These are phyloP conservation scores for Psilocybe cubensis DNA, from an alignment of 768 basidiomycete genomes.

Conservation along the genomic window DNA sequence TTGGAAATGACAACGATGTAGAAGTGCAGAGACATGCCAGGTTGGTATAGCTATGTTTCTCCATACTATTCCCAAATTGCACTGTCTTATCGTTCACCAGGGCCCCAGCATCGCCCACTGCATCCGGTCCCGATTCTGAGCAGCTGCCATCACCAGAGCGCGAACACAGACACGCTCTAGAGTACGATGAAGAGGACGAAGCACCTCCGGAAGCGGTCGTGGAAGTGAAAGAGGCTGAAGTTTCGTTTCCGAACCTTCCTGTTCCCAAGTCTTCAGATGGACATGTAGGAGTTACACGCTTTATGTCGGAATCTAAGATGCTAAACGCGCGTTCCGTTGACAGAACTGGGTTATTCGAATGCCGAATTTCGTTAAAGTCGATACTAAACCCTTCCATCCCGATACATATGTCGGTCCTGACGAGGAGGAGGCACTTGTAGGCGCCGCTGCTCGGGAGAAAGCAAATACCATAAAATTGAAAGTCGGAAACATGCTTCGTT, in stretches of 20 bases:
- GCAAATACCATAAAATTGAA: slow-evolving; percentile 86
- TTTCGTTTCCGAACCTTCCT: slow-evolving; percentile 87
- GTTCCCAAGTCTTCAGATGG: slow-evolving; percentile 81
- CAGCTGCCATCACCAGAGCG: slow-evolving; percentile 61
- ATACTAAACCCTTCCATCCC: slow-evolving; percentile 88
- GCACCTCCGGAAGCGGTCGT: slow-evolving; percentile 57
- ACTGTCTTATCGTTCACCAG: slow-evolving; percentile 13
- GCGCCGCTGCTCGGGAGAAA: slow-evolving; percentile 70
- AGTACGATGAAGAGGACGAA: slow-evolving; percentile 85
- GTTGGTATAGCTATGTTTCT: slow-evolving; percentile 38
- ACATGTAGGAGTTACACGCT: slow-evolving; percentile 54
- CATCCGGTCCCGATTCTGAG: slow-evolving; percentile 66
- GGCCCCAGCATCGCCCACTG: slow-evolving; percentile 44
- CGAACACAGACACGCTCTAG: slow-evolving; percentile 70
- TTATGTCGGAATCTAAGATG: slow-evolving; percentile 2
- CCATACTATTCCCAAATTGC: slow-evolving; percentile 9
- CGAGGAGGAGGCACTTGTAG: slow-evolving; percentile 60
- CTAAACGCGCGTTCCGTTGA: slow-evolving; percentile 1
- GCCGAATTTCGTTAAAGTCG: slow-evolving; percentile 92
- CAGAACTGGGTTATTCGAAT: slow-evolving; percentile 92
- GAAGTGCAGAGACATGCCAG: slow-evolving; percentile 52
- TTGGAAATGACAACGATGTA: slow-evolving; percentile 70
- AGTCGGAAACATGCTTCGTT: slow-evolving; percentile 93
- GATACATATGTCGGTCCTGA: slow-evolving; percentile 85
- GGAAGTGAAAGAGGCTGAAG: slow-evolving; percentile 67